A percentile compares a stretch with the other conserved stretches of the same genome.
These are phyloP conservation scores for Spergularia bocconei DNA, from an alignment of 148 eudicot species.

Conservation along the genomic window DNA sequence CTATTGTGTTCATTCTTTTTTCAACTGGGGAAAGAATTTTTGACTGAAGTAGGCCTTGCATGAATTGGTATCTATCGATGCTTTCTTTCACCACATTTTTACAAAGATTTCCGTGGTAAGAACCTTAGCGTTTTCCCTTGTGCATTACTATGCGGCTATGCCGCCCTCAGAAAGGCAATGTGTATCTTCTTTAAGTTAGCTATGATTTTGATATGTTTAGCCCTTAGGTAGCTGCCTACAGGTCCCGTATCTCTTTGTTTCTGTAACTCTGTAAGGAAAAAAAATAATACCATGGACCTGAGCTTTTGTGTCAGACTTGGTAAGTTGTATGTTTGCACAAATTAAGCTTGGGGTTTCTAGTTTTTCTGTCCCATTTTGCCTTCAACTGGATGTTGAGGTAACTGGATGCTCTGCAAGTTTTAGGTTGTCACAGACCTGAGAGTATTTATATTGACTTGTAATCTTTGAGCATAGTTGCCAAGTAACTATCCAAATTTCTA, in stretches of 20 bases:
- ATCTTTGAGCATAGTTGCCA: not conserved
- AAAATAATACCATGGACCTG: not conserved
- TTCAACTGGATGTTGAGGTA: slow-evolving; percentile 9
- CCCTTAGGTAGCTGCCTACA: slow-evolving; percentile 2
- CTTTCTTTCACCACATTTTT: slow-evolving; percentile 11
- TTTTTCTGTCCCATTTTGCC: not conserved
- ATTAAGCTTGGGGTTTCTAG: not conserved
- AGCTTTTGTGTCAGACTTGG: not conserved
- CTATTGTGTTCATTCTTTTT: slow-evolving; percentile 63
- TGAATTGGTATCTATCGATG: not conserved
- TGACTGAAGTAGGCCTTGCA: slow-evolving; percentile 47
- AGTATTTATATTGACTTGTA: too few species aligned
- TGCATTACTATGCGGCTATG: not conserved
- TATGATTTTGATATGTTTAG: not conserved
- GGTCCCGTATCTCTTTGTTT: not conserved
- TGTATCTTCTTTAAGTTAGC: not conserved
- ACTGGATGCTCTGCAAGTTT: slow-evolving; percentile 1
- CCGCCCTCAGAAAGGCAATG: slow-evolving; percentile 6
- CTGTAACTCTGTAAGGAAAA: not conserved
- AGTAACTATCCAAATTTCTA: not conserved
- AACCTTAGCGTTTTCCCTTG: not conserved
- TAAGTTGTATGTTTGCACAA: not conserved
- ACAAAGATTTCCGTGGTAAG: not conserved
- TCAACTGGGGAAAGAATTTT: slow-evolving; percentile 89
- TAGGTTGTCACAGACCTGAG: not conserved